Evolutionary conservation across 345 rosid genomes (phyloP).

Genomic region (Populus nigra): DNA sequence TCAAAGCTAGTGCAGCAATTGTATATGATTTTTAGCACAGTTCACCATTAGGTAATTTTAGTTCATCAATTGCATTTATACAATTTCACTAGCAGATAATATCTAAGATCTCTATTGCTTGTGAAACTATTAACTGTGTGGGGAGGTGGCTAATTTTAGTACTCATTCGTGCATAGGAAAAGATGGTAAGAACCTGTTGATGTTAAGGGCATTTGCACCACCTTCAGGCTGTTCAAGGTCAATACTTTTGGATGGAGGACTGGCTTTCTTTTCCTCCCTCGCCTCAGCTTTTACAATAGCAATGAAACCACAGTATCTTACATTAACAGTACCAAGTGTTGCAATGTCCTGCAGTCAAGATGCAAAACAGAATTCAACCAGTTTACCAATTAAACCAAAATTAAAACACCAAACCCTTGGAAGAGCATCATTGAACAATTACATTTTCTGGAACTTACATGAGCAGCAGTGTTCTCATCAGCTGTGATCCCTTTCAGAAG

Average conservation of each 20-base stretch:
- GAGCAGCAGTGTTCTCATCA: constrained; percentile 94
- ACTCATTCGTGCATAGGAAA: not conserved
- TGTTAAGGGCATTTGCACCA: constrained; percentile 94
- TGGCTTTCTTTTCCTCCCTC: constrained; percentile 45
- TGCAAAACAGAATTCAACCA: constrained; percentile 13
- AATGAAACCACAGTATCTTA: constrained; percentile 82
- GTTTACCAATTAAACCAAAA: constrained; percentile 5
- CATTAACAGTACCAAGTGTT: constrained; percentile 73
- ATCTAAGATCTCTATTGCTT: not conserved
- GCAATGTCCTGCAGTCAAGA: constrained; percentile 66
- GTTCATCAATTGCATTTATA: not conserved
- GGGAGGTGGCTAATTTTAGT: not conserved
- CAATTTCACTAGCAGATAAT: not conserved
- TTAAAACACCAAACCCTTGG: constrained; percentile 4
- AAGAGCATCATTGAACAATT: constrained; percentile 14
- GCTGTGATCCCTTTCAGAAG: constrained; percentile 95
- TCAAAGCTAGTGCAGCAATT: constrained; percentile 5
- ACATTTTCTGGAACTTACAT: constrained; percentile 51
- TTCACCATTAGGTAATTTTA: not conserved
- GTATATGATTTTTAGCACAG: not conserved
- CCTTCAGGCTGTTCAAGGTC: constrained; percentile 95
- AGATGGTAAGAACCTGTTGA: constrained; percentile 60
- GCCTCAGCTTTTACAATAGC: constrained; percentile 71
- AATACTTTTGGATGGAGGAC: constrained; percentile 52
- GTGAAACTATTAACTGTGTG: not conserved